Evolutionary conservation across 2,329 filamentous ascomycete species (phyloP), one percentile per base, ranked within the genome.

Genomic region (Colletotrichum liriopes): DNA sequence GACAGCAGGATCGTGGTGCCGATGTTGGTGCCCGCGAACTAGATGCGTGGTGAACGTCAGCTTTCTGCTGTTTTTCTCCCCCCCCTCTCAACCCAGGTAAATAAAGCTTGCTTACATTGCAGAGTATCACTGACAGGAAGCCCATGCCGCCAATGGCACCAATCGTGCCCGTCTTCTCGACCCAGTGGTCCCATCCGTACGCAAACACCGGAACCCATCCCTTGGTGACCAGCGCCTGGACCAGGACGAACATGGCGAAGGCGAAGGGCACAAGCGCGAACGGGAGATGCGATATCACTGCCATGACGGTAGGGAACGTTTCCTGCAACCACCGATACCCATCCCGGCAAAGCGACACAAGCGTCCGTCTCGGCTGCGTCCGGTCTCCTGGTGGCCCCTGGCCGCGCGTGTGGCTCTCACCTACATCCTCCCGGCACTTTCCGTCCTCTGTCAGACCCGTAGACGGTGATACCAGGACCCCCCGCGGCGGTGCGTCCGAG

Each of bases 11-110:
- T 94, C 0, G 92, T 92, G 0, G 92, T 93, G 43, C 93, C 92
- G 64, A 94, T 94, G 74, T 94, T 94, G 1, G 93, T 94, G 23
- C 93, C 93, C 0, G 93, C 91, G 75, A 94, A 94, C 91, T 94
- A 73, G 20, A 32, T 9, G 55, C 49, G 51, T 29, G 12, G 14
- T 20, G 43, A 54, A 26, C 16, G 68, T 71, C 26, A 43, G 59
- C 79, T 68, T 78, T 70, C 56, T 37, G 5, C 14, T 14, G 9
- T 20, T 51, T 59, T n/a, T 5, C 12, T 51, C 20, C 6, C 32
- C 52, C 12, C 8, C 32, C 23, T 26, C 23, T 26, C 12, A 49
- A 9, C 6, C 7, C 52, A 9, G 16, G 45, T 32, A 37, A 58
- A 14, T 62, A 60, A 86, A 2, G 20, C 3, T 16, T 35, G 52